A percentile compares a stretch with the other conserved stretches of the same genome.
Conservation (phyloP, 2,329 filamentous ascomycete species). For the Seiridium unicorne region DNA sequence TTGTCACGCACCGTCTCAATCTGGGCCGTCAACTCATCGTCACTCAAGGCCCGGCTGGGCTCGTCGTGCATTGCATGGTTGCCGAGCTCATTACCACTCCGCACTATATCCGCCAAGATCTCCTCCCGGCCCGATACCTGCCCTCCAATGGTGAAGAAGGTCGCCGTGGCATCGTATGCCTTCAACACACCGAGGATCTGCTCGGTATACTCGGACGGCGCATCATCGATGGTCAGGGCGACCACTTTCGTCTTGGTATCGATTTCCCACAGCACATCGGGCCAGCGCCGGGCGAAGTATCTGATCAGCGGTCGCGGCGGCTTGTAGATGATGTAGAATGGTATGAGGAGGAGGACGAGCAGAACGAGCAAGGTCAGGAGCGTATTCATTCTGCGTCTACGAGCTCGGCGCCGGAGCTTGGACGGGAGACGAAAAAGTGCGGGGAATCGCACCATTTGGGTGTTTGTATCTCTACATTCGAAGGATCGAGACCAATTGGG, state of each 20-base stretch:
- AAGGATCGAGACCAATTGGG: not conserved
- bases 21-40: slow-evolving; percentile 59
- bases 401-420: slow-evolving; percentile 55
- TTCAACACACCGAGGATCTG: slow-evolving; percentile 69
- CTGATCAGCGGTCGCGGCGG: slow-evolving; percentile 70
- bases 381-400: slow-evolving; percentile 58
- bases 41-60: slow-evolving; percentile 61
- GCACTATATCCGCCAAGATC: slow-evolving; percentile 56
- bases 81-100: slow-evolving; percentile 67
- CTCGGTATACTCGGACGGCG: slow-evolving; percentile 69
- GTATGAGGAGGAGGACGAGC: slow-evolving; percentile 31
- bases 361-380: slow-evolving; percentile 41
- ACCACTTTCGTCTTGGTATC: slow-evolving; percentile 60
- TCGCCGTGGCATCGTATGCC: slow-evolving; percentile 67
- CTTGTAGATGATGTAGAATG: slow-evolving; percentile 75
- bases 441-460: slow-evolving; percentile 30
- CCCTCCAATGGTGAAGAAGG: slow-evolving; percentile 84
- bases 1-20: slow-evolving; percentile 57
- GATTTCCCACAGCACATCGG: slow-evolving; percentile 76
- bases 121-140: slow-evolving; percentile 62
- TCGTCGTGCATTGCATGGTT: slow-evolving; percentile 93
- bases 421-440: slow-evolving; percentile 54
- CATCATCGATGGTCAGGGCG: slow-evolving; percentile 85
- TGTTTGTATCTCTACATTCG: slow-evolving; percentile 1
- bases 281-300: slow-evolving; percentile 70